Conservation (phyloP, 176 grass and related monocot species). For the Hordeum marinum region DNA sequence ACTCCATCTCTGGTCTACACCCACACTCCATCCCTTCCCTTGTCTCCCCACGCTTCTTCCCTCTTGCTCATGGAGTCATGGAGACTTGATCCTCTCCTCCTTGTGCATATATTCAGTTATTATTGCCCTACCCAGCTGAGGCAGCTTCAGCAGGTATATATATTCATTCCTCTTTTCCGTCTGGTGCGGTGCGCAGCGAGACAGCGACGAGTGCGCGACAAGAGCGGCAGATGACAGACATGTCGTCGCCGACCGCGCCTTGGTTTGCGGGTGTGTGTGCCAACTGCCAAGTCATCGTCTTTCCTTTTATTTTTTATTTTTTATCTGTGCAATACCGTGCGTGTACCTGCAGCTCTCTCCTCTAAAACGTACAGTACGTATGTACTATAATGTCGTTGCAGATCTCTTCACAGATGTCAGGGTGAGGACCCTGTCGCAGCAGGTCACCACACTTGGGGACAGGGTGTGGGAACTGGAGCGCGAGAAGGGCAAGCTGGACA, state of each 20-base stretch:
- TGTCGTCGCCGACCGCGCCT: not conserved
- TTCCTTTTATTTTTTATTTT: not conserved
- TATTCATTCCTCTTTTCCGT: not conserved
- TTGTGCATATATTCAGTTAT: not conserved
- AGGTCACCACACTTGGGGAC: conserved; percentile 7
- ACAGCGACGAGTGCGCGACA: not conserved
- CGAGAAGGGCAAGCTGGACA: conserved; percentile 18
- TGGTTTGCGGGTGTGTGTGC: conserved; percentile 19
- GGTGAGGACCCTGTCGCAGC: conserved; percentile 1
- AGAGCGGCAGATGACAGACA: not conserved
- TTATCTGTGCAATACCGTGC: not conserved
- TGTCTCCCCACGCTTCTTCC: not conserved
- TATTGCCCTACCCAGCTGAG: too few relatives aligned
- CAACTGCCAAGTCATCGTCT: not conserved
- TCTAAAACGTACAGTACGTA: not conserved
- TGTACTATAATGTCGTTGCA: not conserved
- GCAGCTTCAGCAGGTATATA: not conserved
- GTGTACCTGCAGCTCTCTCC: not conserved
- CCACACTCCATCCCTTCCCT: not conserved
- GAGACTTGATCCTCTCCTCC: not conserved
- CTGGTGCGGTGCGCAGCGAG: not conserved
- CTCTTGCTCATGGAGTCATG: not conserved
- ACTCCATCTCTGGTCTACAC: not conserved
- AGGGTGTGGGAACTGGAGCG: conserved; percentile 7
- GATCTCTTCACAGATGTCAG: conserved; percentile 15